Base-by-base conservation (phyloP, 2,329 filamentous ascomycete genomes). In the Stachybotrys elegans region DNA sequence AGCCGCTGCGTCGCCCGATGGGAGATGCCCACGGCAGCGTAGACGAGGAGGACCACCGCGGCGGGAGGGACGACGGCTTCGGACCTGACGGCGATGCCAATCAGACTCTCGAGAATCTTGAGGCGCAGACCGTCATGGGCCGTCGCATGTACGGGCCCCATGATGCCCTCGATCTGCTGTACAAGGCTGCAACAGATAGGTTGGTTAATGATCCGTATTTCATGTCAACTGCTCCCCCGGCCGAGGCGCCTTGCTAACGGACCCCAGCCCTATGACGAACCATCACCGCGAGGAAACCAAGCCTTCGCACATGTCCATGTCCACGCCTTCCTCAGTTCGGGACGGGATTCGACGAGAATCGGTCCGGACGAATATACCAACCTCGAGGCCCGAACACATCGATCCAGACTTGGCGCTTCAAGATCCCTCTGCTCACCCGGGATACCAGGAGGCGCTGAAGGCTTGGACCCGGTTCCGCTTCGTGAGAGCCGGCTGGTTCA, bases 401-500 rank as follows among this genome's bases (percentile, higher is more conserved):
- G 75, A 79, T 37, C 71, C 71, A 6, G 66, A 66, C 43, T 57
- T 74, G 39, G 66, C 65, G 48, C 67, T 70, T 51, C 55, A 72
- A 32, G 66, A 70, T 45, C 55, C 71, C 49, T 63, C 71, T 49
- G 53, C 68, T 40, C 72, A 80, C 49, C 69, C 74, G 22, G 74
- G 81, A 41, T 83, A 83, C 53, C 69, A 77, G 34, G 80, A 86
- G 46, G 91, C 91, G 1, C 69, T 95, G 47, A 83, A 81, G 56
- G 86, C 89, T n/a, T 98, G 93, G 93, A 82, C 84, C 2, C 77
- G 89, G 50, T 91, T 96, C 62, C 84, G 91, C 35, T 97, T 97
- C 60, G 92, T 97, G n/a, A 83, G 90, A 43, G 90, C 90, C 8
- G 93, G 93, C 9, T 97, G 92, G 92, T 93, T 98, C 62, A 95